Evolutionary conservation across 441 rosid species (phyloP).

Genomic region (Kokia cookei): DNA sequence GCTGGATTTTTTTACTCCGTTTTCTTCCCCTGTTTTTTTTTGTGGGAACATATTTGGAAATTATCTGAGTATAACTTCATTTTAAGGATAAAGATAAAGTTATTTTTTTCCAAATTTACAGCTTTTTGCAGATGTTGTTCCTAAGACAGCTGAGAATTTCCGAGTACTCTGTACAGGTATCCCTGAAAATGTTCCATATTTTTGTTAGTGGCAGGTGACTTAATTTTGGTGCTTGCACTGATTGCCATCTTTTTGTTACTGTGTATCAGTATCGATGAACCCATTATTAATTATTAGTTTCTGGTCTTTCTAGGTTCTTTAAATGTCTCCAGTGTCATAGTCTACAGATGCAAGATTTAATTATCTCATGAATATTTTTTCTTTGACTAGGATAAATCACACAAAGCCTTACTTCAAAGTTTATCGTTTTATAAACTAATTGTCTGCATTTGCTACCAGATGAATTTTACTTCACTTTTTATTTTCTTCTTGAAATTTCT

Average conservation of each 20-base stretch:
- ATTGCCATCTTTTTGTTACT: background rate
- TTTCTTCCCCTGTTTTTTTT: background rate
- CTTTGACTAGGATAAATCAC: background rate
- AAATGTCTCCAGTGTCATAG: background rate
- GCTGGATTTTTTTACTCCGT: background rate
- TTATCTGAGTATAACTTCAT: background rate
- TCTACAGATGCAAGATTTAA: background rate
- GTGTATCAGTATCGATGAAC: background rate
- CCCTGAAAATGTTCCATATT: background rate
- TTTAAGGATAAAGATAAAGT: background rate
- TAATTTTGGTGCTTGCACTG: background rate
- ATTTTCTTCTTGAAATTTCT: background rate
- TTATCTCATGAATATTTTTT: background rate
- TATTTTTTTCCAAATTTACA: slow-evolving; percentile 21
- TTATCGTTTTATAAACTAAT: background rate
- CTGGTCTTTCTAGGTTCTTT: background rate
- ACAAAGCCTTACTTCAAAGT: background rate
- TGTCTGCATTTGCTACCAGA: background rate
- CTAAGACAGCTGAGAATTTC: slow-evolving; percentile 94
- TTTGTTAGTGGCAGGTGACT: background rate
- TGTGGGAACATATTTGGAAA: background rate
- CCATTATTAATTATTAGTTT: background rate
- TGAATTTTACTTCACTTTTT: background rate
- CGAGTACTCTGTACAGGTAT: slow-evolving; percentile 94
- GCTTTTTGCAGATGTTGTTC: slow-evolving; percentile 92